phyloP scores from a whole-genome alignment of 2,329 filamentous ascomycete species.

The Scolecobasidium constrictum region DNA sequence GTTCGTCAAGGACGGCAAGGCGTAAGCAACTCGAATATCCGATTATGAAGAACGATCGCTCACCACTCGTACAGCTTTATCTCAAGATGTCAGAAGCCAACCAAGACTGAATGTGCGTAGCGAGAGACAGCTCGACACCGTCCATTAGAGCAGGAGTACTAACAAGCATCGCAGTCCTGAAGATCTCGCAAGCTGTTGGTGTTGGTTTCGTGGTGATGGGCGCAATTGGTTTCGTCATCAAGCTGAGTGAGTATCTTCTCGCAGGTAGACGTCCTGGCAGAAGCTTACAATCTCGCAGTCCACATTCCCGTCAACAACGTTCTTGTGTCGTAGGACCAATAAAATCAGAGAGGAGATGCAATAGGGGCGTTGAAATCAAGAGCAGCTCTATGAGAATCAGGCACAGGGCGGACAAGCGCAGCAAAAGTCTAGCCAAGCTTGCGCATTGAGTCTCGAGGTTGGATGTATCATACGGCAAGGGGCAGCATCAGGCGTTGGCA shows the following conservation, averaged over 20 bases:
- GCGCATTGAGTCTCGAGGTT: no score
- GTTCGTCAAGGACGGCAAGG: constrained; percentile 43
- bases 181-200: constrained; percentile 54
- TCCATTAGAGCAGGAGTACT: constrained; percentile 41
- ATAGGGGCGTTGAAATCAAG: no score
- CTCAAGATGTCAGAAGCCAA: no score
- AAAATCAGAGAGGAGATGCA: no score
- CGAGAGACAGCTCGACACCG: not conserved
- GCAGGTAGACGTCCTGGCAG: no score
- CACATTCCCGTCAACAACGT: constrained; percentile 63
- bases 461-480: not conserved
- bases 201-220: constrained; percentile 63
- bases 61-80: no score
- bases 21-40: constrained; percentile 30
- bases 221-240: constrained; percentile 58
- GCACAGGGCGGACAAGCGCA: no score
- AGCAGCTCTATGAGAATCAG: no score
- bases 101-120: constrained; percentile 1
- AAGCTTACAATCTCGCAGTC: constrained; percentile 46
- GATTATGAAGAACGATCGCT: no score
- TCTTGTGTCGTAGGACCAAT: constrained; percentile 41
- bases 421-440: no score
- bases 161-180: no score
- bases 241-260: no score
- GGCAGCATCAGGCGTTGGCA: not conserved